These are phyloP conservation scores for Beauveria medogensis DNA, from an alignment of 2,329 filamentous ascomycete genomes.

Conservation along the genomic window DNA sequence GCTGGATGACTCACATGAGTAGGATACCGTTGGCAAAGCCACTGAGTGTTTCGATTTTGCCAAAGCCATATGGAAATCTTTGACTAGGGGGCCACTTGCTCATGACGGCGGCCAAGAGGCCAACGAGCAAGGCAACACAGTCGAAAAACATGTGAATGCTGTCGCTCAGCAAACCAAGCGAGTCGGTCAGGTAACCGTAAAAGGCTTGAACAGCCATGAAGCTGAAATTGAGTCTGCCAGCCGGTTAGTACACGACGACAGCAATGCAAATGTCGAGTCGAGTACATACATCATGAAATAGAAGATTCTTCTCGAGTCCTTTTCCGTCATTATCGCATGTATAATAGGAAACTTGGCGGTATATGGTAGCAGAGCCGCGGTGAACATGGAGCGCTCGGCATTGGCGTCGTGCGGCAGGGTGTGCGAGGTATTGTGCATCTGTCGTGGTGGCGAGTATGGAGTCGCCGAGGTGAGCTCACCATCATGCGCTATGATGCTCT, in stretches of 20 bases:
- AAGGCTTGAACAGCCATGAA: conserved; percentile 95
- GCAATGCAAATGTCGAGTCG: neutral
- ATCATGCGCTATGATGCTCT: conserved; percentile 28
- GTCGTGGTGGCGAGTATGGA: conserved; percentile 20
- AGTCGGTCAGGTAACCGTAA: conserved; percentile 90
- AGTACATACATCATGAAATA: conserved; percentile 78
- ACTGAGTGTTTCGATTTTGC: conserved; percentile 92
- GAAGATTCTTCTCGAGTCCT: conserved; percentile 89
- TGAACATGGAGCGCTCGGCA: conserved; percentile 57
- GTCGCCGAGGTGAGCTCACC: conserved; percentile 20
- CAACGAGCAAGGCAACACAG: conserved; percentile 84
- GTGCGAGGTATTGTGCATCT: conserved; percentile 13
- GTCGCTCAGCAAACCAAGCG: conserved; percentile 88
- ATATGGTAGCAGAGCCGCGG: conserved; percentile 61
- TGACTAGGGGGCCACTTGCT: conserved; percentile 92
- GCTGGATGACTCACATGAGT: conserved; percentile 56
- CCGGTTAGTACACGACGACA: conserved; percentile 14
- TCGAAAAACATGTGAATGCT: conserved; percentile 99
- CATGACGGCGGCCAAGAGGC: conserved; percentile 84
- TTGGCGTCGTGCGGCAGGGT: conserved; percentile 28
- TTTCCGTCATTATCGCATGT: conserved; percentile 79
- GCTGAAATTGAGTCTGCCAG: conserved; percentile 69
- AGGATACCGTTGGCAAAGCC: conserved; percentile 96
- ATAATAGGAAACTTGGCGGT: conserved; percentile 68
- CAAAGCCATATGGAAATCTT: conserved; percentile 88